Base-by-base conservation (phyloP, 306 rosid genomes). In the Begonia peltatifolia region DNA sequence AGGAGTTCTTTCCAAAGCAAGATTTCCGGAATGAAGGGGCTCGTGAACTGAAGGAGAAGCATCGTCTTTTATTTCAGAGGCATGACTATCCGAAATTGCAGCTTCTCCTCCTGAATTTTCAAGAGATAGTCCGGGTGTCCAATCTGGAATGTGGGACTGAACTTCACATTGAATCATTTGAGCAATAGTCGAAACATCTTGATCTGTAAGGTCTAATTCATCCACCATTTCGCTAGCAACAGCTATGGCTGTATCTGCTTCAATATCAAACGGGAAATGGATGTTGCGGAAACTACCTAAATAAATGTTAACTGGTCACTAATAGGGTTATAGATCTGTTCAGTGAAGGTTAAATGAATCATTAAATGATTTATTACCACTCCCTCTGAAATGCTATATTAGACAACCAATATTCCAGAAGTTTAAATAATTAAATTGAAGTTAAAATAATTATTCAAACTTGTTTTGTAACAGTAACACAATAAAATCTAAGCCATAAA, bases 201-300 rank as follows among this genome's bases (percentile, higher is more conserved):
- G 93, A 74, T 92, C 87, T 52, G 93, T 79, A 16, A 92, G 89
- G 67, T 83, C 93, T 64, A 92, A 75, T 70, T 92, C 93, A 71
- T 81, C 79, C 35, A 92, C 99, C 99, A 87, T 92, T 83, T 92
- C 99, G 74, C 96, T 71, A 2, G 99, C 99, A 68, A 92, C 96
- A 35, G 89, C 73, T 63, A 76, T 67, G 49, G 96, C 72, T 38
- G 99, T 92, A 68, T 92, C 99, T 51, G 72, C 86, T 65, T 69
- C 87, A 51, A 74, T 70, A 68, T 92, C 87, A 63, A 92, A 92
- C 57, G 99, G 99, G 52, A 92, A 92, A 76, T 92, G 99, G 56
- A 92, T 92, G 69, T 79, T 83, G 71, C 87, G 93, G 65, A 80
- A 69, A 54, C 77, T 59, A 63, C 96, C 99, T 92, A 63, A 61